Percentiles rank a stretch among this genome's conserved stretches.
Evolutionary conservation across 1,139 yeast species (phyloP).

Genomic region (Kurtzmaniella quercitrusa): DNA sequence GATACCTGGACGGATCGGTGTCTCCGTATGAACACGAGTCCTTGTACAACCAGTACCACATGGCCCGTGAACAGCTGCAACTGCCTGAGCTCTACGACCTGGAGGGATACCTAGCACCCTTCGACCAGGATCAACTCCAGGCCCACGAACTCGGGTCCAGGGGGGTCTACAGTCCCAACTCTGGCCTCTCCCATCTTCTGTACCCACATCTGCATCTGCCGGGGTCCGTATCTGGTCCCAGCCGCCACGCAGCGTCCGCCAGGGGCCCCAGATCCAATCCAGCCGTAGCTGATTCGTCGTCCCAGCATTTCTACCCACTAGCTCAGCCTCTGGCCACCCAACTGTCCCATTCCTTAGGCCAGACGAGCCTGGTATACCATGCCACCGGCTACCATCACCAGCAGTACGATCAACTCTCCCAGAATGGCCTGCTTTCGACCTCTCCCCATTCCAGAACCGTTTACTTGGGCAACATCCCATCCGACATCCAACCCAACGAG

Average conservation of each 20-base stretch:
- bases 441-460: conserved; percentile 81
- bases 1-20: neutral
- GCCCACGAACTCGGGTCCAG: neutral
- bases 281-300: neutral
- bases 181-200: neutral
- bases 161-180: neutral
- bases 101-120: neutral
- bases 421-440: conserved; percentile 9
- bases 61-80: neutral
- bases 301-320: neutral
- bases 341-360: neutral
- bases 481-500: conserved; percentile 76
- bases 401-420: conserved; percentile 1
- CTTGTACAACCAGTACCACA: neutral
- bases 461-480: conserved; percentile 84
- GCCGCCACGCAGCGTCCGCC: neutral
- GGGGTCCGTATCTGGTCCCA: neutral
- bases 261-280: neutral
- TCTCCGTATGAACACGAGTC: neutral
- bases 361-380: conserved; percentile 3
- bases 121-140: neutral
- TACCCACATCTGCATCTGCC: conserved; percentile 1
- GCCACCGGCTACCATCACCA: neutral
- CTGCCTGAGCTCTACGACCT: conserved; percentile 1
- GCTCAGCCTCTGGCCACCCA: neutral